Evolutionary conservation across 2,329 filamentous ascomycete genomes (phyloP).

Genomic region (Cadophora luteo-olivacea): DNA sequence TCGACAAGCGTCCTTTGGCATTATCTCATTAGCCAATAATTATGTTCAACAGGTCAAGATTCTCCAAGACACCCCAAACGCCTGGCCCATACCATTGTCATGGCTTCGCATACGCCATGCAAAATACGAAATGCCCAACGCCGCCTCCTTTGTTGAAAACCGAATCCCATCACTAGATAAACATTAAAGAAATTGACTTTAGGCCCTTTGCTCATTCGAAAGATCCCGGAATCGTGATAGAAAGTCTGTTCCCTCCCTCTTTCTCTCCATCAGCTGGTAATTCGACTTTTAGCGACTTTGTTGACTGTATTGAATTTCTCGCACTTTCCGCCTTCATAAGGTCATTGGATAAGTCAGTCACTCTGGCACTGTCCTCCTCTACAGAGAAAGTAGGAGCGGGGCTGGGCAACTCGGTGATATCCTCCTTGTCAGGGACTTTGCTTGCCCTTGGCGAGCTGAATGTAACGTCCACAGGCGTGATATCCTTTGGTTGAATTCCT

Average conservation of each 20-base stretch:
- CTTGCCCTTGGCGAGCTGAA: slow-evolving; percentile 20
- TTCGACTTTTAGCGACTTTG: slow-evolving; percentile 31
- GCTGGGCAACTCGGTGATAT: slow-evolving; percentile 28
- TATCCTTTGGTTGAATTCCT: slow-evolving; percentile 41
- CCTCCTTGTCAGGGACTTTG: slow-evolving; percentile 22
- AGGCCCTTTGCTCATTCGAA: slow-evolving; percentile 31
- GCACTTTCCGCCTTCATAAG: slow-evolving; percentile 25
- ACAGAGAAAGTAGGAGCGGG: slow-evolving; percentile 2
- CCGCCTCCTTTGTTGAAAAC: slow-evolving; percentile 20
- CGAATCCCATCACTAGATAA: slow-evolving; percentile 17
- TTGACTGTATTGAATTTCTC: slow-evolving; percentile 36
- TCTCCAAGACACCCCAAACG: slow-evolving; percentile 25
- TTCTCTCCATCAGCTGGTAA: slow-evolving; percentile 37
- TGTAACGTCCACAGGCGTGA: slow-evolving; percentile 37
- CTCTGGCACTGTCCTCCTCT: slow-evolving; percentile 11
- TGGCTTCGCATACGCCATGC: slow-evolving; percentile 26
- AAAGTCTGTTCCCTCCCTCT: slow-evolving; percentile 45
- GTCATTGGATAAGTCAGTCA: slow-evolving; percentile 3
- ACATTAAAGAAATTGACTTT: slow-evolving; percentile 20
- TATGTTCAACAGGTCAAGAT: slow-evolving; percentile 30
- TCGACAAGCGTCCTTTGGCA: slow-evolving; percentile 15
- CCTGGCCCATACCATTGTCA: slow-evolving; percentile 25
- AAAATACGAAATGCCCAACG: slow-evolving; percentile 21
- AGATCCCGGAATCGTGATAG: slow-evolving; percentile 47
- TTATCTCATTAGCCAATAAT: slow-evolving; percentile 27